These are phyloP conservation scores for Gardenia jasminoides DNA, from an alignment of 257 asterid genomes.

Conservation along the genomic window DNA sequence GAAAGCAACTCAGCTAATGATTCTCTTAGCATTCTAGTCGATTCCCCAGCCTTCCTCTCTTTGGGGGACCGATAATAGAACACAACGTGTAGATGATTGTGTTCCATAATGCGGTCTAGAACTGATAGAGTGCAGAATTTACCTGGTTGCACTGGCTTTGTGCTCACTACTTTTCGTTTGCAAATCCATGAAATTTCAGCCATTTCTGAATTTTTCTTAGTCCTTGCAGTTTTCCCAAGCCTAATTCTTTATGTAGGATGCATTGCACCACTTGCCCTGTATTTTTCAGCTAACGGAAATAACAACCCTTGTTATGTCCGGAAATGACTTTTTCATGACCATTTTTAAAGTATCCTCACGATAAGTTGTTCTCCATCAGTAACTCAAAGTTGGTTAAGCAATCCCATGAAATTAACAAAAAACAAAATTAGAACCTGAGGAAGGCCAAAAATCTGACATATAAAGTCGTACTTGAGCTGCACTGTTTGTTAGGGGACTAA, in stretches of 20 bases:
- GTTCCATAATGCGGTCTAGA: conserved; percentile 56
- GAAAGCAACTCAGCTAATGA: conserved; percentile 39
- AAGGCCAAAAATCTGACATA: no score
- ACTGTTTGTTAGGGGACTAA: background rate
- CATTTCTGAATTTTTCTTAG: conserved; percentile 22
- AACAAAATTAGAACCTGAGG: background rate
- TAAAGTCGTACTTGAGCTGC: background rate
- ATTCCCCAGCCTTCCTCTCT: conserved; percentile 32
- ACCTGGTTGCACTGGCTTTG: conserved; percentile 44
- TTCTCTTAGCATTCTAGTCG: conserved; percentile 34
- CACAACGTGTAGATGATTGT: conserved; percentile 35
- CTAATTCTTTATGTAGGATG: background rate
- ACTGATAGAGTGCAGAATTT: conserved; percentile 41
- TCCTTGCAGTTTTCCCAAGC: background rate
- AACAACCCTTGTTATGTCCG: conserved; percentile 26
- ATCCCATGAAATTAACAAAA: background rate
- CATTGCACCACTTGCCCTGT: background rate
- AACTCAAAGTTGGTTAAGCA: background rate
- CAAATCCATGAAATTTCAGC: conserved; percentile 46
- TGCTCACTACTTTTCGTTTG: conserved; percentile 52
- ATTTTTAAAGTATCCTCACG: background rate
- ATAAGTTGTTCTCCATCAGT: background rate
- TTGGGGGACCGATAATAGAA: conserved; percentile 38
- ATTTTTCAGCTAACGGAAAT: conserved; percentile 8
- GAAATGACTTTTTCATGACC: conserved; percentile 41